phyloP scores from a whole-genome alignment of 345 rosid species.

The Euclidium syriacum region DNA sequence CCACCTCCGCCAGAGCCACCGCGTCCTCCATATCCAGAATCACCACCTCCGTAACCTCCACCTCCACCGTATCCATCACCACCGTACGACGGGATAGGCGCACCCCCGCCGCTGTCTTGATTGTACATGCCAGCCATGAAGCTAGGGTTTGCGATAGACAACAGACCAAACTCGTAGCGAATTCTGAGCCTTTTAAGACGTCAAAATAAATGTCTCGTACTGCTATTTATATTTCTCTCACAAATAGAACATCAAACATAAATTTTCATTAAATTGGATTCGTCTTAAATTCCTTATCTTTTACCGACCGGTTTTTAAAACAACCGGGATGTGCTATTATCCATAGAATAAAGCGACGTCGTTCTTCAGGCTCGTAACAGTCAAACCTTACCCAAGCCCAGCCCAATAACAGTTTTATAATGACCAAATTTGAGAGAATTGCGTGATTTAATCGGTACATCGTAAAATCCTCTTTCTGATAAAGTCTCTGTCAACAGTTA shows the following conservation, averaged over 20 bases:
- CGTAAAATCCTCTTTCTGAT: too few species aligned
- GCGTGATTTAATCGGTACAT: not conserved
- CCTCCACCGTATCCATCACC: constrained; percentile 38
- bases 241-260: not conserved
- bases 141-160: constrained; percentile 28
- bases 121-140: constrained; percentile 81
- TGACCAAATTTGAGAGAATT: not conserved
- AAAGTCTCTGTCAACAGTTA: too few species aligned
- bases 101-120: constrained; percentile 56
- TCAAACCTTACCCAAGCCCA: not conserved
- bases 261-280: not conserved
- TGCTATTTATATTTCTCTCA: not conserved
- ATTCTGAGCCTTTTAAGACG: not conserved
- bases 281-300: constrained; percentile 7
- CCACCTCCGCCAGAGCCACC: constrained; percentile 39
- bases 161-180: constrained; percentile 9
- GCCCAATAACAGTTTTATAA: constrained; percentile 8
- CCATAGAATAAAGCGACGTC: not conserved
- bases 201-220: not conserved
- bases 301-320: constrained; percentile 1
- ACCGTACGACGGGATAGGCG: constrained; percentile 37
- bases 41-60: constrained; percentile 42
- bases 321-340: not conserved
- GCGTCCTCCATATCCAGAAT: constrained; percentile 37
- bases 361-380: not conserved